Evolutionary conservation across 2,329 filamentous ascomycete species (phyloP).

Genomic region (Tolypocladium ophioglossoides): DNA sequence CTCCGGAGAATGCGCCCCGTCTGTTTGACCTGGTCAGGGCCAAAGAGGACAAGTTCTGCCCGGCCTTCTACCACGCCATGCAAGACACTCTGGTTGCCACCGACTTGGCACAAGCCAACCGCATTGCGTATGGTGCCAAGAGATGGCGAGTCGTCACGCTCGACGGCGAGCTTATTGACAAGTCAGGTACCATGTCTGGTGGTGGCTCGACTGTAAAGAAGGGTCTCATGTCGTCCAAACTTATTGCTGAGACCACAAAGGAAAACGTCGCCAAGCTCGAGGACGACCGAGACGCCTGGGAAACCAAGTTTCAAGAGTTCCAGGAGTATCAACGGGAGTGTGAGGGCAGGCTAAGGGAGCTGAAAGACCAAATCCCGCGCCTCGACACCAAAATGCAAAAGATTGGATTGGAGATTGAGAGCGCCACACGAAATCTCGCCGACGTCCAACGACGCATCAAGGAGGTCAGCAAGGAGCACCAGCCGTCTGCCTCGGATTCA

Average conservation of each 20-base stretch:
- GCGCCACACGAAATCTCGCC: conserved; percentile 69
- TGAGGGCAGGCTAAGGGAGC: conserved; percentile 59
- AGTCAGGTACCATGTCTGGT: conserved; percentile 97
- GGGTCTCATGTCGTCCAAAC: conserved; percentile 94
- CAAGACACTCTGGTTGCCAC: conserved; percentile 91
- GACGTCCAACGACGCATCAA: conserved; percentile 79
- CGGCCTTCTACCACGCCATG: conserved; percentile 91
- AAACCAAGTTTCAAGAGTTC: conserved; percentile 73
- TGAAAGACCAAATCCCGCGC: conserved; percentile 69
- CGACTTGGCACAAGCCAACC: conserved; percentile 90
- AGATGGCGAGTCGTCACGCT: conserved; percentile 95
- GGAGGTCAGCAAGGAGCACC: conserved; percentile 72
- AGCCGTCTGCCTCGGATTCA: conserved; percentile 72
- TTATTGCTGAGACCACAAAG: conserved; percentile 74
- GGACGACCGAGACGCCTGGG: conserved; percentile 72
- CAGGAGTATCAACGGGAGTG: conserved; percentile 76
- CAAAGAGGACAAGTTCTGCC: conserved; percentile 75
- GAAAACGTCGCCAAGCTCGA: conserved; percentile 87
- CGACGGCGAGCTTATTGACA: conserved; percentile 91
- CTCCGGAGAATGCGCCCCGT: conserved; percentile 83
- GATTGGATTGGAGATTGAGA: conserved; percentile 78
- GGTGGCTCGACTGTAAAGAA: conserved; percentile 84
- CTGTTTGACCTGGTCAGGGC: conserved; percentile 88
- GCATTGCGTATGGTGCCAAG: conserved; percentile 88
- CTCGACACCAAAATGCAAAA: conserved; percentile 90